Conservation (phyloP, 73 alveolate species). For the Tetrahymena elliotti region DNA sequence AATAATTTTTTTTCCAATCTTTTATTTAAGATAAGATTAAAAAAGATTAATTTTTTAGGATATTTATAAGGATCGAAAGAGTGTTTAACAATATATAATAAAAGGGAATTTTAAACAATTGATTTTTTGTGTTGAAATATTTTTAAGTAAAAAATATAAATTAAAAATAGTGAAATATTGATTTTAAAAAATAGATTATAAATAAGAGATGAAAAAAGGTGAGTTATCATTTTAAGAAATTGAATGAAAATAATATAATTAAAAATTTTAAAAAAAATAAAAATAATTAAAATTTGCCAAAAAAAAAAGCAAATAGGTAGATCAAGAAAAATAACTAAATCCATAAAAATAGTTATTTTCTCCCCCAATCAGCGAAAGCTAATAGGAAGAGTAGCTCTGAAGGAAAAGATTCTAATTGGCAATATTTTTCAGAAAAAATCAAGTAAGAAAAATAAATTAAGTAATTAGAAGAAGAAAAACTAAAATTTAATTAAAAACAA, state of each 20-base stretch:
- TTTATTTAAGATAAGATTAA: neutral
- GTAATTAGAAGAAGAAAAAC: neutral
- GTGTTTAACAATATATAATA: neutral
- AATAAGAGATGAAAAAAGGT: neutral
- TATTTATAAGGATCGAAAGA: neutral
- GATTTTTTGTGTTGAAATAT: neutral
- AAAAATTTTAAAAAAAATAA: neutral
- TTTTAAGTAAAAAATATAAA: too few relatives aligned
- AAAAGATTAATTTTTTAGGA: too few relatives aligned
- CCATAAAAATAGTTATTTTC: neutral
- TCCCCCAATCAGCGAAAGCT: neutral
- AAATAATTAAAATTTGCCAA: neutral
- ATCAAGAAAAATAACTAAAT: neutral
- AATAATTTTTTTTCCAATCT: too few relatives aligned
- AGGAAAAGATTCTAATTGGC: neutral
- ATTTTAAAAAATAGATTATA: neutral
- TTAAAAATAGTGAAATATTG: neutral
- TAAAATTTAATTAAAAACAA: neutral
- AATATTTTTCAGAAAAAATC: neutral
- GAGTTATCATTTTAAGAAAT: neutral
- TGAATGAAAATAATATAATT: neutral
- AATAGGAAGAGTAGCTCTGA: neutral
- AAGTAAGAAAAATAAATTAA: neutral
- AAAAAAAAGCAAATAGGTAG: neutral
- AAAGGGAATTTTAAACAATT: too few relatives aligned